Evolutionary conservation across 2,329 filamentous ascomycete species (phyloP), one percentile per base, ranked within the genome.

Genomic region (Kalaharituber pfeilii): DNA sequence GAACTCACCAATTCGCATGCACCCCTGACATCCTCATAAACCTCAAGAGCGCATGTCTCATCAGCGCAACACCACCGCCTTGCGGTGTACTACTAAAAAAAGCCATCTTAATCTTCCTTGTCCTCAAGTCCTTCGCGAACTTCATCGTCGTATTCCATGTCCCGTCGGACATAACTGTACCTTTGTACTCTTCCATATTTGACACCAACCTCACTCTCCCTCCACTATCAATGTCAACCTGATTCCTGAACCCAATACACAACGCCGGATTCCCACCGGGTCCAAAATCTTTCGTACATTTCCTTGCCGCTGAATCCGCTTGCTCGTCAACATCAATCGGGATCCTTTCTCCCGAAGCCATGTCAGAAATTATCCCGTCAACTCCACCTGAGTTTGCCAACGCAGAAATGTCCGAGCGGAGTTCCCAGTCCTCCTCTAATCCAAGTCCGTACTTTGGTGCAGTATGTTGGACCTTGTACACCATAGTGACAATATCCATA

Each of bases 71-170:
- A 42, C 84, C 84, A 50, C 84, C 84, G n/a, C 84, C 84, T 64
- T 88, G 84, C 1, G 84, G 84, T 1, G 84, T 88, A 53, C 79
- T 78, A 65, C 81, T 86, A 72, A 88, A 87, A 68, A 86, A 87
- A 1, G 82, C 83, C 62, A 87, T 73, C 65, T 79, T 82, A 56
- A 77, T 75, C 54, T 81, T 79, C 50, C 77, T 74, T 54, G 72
- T 65, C 60, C 80, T 81, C 49, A 87, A 72, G 26, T 78, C 74
- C 30, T 75, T 68, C 49, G 78, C 80, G 61, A 76, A 86, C 51
- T 78, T 72, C 63, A 80, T 70, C 39, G 80, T 77, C 1, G 80
- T 72, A 36, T 75, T 70, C 81, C 82, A 87, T 0, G 83, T 86
- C 3, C 71, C 69, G 1, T 69, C 62, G 18, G 73, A 69, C n/a